A percentile compares a stretch with the other conserved stretches of the same genome.
Conservation (phyloP, 345 rosid genomes). For the Syzygium aromaticum region DNA sequence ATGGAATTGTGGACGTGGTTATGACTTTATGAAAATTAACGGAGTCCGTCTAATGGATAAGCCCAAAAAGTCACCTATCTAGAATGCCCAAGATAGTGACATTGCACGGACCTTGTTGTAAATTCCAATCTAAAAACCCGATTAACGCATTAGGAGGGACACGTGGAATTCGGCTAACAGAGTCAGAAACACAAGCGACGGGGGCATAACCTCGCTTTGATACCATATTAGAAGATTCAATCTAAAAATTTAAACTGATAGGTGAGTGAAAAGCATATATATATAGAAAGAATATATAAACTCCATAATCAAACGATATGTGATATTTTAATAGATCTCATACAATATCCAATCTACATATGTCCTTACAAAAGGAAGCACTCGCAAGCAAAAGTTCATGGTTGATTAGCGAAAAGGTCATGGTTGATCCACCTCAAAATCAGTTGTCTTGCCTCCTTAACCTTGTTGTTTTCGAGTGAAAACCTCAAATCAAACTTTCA, state of each 20-base stretch:
- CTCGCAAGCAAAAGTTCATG: background rate
- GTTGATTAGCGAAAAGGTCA: background rate
- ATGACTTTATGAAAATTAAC: background rate
- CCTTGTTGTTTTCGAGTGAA: background rate
- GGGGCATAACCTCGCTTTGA: too few species aligned
- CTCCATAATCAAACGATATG: background rate
- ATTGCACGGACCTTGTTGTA: background rate
- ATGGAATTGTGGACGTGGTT: background rate
- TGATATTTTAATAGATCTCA: background rate
- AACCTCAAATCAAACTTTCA: background rate
- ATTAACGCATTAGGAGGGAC: background rate
- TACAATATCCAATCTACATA: background rate
- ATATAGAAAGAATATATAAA: background rate
- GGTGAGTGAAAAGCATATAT: accelerated
- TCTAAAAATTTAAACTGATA: background rate
- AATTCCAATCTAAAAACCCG: background rate
- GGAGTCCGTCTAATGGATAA: background rate
- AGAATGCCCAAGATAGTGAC: background rate
- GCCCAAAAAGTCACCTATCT: background rate
- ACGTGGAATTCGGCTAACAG: background rate
- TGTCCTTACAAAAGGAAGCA: background rate
- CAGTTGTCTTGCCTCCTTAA: background rate
- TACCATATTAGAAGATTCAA: background rate
- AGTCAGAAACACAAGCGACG: background rate
- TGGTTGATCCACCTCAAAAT: background rate